These are phyloP conservation scores for Plasmopara viticola DNA, from an alignment of 352 stramenopile genomes.

Conservation along the genomic window DNA sequence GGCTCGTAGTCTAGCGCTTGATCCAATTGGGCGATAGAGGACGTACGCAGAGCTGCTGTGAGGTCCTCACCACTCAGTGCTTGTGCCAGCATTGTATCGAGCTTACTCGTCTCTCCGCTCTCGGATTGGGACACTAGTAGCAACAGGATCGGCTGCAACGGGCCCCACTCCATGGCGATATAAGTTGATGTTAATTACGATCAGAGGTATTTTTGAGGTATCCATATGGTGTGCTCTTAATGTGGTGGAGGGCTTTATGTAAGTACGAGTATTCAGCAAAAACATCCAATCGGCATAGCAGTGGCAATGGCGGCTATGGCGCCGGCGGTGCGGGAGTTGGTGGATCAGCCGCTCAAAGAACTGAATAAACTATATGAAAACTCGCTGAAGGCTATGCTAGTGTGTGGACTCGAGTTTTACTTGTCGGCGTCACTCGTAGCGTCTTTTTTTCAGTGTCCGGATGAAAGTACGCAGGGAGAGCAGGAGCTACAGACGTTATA, in stretches of 20 bases:
- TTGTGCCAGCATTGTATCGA: slow-evolving; percentile 38
- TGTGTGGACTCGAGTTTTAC: slow-evolving; percentile 59
- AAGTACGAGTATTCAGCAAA: slow-evolving; percentile 21
- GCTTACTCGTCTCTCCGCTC: slow-evolving; percentile 37
- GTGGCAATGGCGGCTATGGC: slow-evolving; percentile 8
- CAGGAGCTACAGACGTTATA: slow-evolving; percentile 71
- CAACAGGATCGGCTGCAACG: slow-evolving; percentile 42
- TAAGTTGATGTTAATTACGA: too few relatives aligned
- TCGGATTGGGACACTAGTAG: slow-evolving; percentile 34
- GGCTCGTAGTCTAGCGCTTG: slow-evolving; percentile 42
- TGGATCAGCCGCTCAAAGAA: slow-evolving; percentile 33
- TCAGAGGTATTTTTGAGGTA: not conserved
- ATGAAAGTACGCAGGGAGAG: slow-evolving; percentile 38
- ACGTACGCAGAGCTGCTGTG: slow-evolving; percentile 30
- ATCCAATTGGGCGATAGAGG: slow-evolving; percentile 59
- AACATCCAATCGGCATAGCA: not conserved
- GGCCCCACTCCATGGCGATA: slow-evolving; percentile 38
- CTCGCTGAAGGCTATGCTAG: slow-evolving; percentile 58
- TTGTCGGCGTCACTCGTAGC: slow-evolving; percentile 61
- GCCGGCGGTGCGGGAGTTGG: slow-evolving; percentile 21
- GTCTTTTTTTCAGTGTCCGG: slow-evolving; percentile 65
- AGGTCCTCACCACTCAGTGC: slow-evolving; percentile 44
- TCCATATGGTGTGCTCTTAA: not conserved
- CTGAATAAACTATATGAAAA: slow-evolving; percentile 38
- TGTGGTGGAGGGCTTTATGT: slow-evolving; percentile 3